These are phyloP conservation scores for Colletotrichum salicis DNA, from an alignment of 2,329 filamentous ascomycete genomes.

Conservation along the genomic window DNA sequence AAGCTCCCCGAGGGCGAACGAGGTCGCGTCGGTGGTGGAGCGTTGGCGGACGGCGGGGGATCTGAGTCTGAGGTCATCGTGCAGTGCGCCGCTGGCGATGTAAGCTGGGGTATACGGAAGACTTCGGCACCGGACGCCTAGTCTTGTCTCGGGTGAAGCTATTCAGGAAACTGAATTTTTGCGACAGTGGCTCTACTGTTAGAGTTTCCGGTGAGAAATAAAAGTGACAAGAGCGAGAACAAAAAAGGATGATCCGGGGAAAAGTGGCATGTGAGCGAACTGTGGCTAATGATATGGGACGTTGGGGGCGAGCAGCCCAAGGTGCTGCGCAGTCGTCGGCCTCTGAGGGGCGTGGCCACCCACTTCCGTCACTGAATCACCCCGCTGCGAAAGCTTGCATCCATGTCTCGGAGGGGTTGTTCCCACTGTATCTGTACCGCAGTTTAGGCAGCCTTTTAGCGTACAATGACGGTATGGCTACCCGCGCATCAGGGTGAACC, in stretches of 20 bases:
- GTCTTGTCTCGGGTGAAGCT: conserved; percentile 15
- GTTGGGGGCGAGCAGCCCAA: conserved; percentile 5
- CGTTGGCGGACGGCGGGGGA: conserved; percentile 32
- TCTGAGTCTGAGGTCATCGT: conserved; percentile 36
- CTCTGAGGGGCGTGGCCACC: conserved; percentile 22
- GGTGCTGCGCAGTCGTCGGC: conserved; percentile 4
- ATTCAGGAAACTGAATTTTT: conserved; percentile 8
- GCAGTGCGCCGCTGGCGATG: conserved; percentile 19
- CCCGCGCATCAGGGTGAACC: conserved; percentile 14
- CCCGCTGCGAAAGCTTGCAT: conserved; percentile 32
- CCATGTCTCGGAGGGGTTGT: conserved; percentile 32
- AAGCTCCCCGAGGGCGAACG: conserved; percentile 86
- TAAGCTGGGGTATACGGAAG: conserved; percentile 2
- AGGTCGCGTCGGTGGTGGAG: conserved; percentile 47
- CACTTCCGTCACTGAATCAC: conserved; percentile 4
- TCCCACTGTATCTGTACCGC: conserved; percentile 33
- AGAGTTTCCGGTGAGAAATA: conserved; percentile 7
- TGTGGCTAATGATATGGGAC: conserved; percentile 31
- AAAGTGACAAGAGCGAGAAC: background rate
- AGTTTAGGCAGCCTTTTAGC: conserved; percentile 11
- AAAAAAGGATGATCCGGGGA: background rate
- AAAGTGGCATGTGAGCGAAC: conserved; percentile 28
- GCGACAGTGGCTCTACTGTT: background rate
- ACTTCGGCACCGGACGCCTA: conserved; percentile 15
- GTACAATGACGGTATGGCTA: conserved; percentile 25